A percentile compares a stretch with the other conserved stretches of the same genome.
phyloP scores from a whole-genome alignment of 1,139 yeast genomes.

The Suhomyces maxii region DNA sequence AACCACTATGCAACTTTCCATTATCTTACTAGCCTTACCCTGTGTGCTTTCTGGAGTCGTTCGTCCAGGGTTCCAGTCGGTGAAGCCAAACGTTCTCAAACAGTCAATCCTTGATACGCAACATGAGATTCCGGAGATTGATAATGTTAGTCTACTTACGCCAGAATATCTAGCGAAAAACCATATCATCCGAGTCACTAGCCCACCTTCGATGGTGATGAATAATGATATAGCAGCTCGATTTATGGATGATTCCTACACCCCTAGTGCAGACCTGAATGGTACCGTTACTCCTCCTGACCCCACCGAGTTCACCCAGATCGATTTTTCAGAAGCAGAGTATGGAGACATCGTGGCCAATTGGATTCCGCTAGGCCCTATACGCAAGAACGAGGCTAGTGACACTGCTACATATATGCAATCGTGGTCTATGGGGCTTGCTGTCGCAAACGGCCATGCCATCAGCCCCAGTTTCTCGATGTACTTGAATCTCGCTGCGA shows the following conservation, averaged over 20 bases:
- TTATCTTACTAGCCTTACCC: no score
- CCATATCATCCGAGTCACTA: conserved; percentile 9
- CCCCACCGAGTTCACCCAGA: conserved; percentile 7
- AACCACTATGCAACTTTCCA: background rate
- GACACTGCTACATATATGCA: conserved; percentile 22
- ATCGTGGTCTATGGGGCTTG: conserved; percentile 24
- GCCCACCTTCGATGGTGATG: conserved; percentile 12
- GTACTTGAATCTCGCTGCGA: conserved; percentile 16
- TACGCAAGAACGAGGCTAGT: conserved; percentile 11
- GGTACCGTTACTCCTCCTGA: background rate
- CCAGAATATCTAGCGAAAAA: conserved; percentile 8
- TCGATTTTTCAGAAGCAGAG: conserved; percentile 10
- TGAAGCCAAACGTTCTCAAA: background rate
- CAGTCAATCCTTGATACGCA: background rate
- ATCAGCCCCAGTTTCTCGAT: conserved; percentile 17
- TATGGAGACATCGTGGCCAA: conserved; percentile 1
- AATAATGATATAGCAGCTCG: conserved; percentile 6
- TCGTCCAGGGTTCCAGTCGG: background rate
- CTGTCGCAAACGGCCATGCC: conserved; percentile 12
- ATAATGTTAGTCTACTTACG: conserved; percentile 6
- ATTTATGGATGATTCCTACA: background rate
- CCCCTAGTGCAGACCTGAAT: background rate
- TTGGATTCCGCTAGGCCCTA: conserved; percentile 15
- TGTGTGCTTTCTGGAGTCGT: background rate
- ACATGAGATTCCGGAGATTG: conserved; percentile 8